Percentiles rank a stretch among this genome's conserved stretches.
Conservation (phyloP, 1,284 basidiomycete genomes). For the Testicularia cyperi region DNA sequence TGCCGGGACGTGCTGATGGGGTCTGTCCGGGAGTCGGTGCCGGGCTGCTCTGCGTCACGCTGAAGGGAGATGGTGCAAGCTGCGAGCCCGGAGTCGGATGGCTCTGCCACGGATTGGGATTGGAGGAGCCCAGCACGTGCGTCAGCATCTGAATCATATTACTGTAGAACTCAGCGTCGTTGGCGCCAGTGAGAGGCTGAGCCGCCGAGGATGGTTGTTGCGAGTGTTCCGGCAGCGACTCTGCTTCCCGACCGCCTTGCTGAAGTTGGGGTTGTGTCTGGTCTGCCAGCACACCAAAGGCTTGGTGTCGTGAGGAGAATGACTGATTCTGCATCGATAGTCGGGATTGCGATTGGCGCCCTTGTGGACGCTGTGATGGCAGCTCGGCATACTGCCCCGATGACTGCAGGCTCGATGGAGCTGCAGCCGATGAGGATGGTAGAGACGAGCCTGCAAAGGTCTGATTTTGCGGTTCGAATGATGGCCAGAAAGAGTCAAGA, state of each 20-base stretch:
- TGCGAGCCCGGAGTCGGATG: conserved; percentile 25
- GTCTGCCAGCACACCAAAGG: no score
- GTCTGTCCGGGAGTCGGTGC: conserved; percentile 17
- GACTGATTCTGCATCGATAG: no score
- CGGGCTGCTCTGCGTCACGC: conserved; percentile 23
- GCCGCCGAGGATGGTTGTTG: not conserved
- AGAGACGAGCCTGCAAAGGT: no score
- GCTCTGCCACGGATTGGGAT: conserved; percentile 31
- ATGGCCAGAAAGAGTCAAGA: not conserved
- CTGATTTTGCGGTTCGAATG: no score
- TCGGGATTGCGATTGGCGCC: no score
- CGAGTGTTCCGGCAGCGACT: not conserved
- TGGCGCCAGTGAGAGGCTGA: not conserved
- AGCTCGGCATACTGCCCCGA: no score
- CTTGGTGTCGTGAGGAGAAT: no score
- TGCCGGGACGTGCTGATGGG: not conserved
- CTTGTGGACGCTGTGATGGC: no score
- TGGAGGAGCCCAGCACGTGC: conserved; percentile 45
- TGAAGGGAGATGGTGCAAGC: conserved; percentile 24
- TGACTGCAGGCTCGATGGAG: no score
- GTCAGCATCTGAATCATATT: conserved; percentile 52
- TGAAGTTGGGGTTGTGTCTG: no score
- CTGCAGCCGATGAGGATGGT: not conserved
- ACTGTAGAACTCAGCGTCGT: conserved; percentile 43
- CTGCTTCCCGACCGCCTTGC: no score